Base-by-base conservation (phyloP, 371 early-diverging fungal species). In the Blastocladiella emersonii region DNA sequence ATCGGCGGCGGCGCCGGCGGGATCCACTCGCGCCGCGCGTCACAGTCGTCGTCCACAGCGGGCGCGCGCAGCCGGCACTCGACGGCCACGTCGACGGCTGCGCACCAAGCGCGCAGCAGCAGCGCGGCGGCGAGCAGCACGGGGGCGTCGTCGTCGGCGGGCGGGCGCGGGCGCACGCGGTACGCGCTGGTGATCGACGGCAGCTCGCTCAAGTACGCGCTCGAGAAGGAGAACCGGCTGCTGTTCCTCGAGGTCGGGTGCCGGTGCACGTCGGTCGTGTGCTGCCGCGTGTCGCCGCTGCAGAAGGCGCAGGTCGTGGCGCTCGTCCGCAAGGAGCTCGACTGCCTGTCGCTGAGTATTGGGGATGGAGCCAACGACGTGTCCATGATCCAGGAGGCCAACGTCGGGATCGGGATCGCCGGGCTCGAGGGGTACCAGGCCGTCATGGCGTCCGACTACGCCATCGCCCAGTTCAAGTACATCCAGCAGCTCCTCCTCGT, bases 341-440 rank as follows among this genome's bases (percentile, higher is more conserved):
- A 74, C 39, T 84, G 85, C 30, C 84, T 85, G 53, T 92, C 89
- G 61, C 78, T 93, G 60, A 96, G 91, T 19, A 91, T 98, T 53
- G 99, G 99, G 25, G 99, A 99, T 74, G 99, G 99, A 13, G 98
- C 97, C 61, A 93, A 94, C 70, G 95, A 94, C 76, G 98, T 89
- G 60, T 87, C 78, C 62, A 93, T 89, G 93, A 89, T 90, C 74
- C 85, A 92, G 74, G 92, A 89, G 6, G 95, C 99, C 17, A 86
- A 98, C 74, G 86, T 99, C 44, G 98, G 96, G 34, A 85, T 95
- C 27, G 96, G 91, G 53, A 95, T 95, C 64, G 80, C 85, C 12
- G 96, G 96, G 27, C 86, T 89, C 69, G 96, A 95, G 75, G 96
- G 92, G 8, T 56, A 79, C 43, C 93, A 93, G 64, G 95, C 95